These are phyloP conservation scores for Chlorociboria aeruginascens DNA, from an alignment of 495 filamentous ascomycete species.

Conservation along the genomic window DNA sequence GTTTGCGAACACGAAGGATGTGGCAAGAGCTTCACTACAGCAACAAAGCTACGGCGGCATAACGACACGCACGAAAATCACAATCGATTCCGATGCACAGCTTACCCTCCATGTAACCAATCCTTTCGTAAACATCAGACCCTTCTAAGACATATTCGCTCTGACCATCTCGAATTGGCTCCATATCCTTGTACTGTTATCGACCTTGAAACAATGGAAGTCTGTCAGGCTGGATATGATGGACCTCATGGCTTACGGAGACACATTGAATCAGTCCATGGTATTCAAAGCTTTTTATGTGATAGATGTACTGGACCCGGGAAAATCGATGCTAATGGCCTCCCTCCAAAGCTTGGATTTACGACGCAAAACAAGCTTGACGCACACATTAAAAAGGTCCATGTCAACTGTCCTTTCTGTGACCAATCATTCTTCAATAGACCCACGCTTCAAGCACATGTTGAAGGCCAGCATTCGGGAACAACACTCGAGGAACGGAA, in stretches of 20 bases:
- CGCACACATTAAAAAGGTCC: constrained; percentile 54
- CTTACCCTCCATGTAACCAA: constrained; percentile 60
- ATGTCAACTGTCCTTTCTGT: constrained; percentile 68
- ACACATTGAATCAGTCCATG: constrained; percentile 62
- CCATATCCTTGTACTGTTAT: constrained; percentile 53
- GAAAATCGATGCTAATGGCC: constrained; percentile 14
- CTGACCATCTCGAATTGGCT: constrained; percentile 53
- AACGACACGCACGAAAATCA: constrained; percentile 52
- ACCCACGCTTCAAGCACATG: constrained; percentile 51
- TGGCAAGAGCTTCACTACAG: constrained; percentile 67
- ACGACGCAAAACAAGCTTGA: constrained; percentile 57
- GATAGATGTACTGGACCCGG: constrained; percentile 39
- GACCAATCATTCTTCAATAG: constrained; percentile 46
- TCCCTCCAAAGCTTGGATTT: constrained; percentile 41
- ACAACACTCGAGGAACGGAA: constrained; percentile 49
- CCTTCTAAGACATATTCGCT: constrained; percentile 67
- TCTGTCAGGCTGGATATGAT: constrained; percentile 61
- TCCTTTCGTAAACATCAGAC: constrained; percentile 84
- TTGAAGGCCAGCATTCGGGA: constrained; percentile 56
- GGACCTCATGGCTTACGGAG: constrained; percentile 51
- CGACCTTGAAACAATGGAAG: constrained; percentile 40
- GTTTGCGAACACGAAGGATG: constrained; percentile 60
- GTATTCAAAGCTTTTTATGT: constrained; percentile 57
- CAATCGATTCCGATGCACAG: constrained; percentile 60
- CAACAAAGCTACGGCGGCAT: constrained; percentile 59